These are phyloP conservation scores for Geosmithia putterillii DNA, from an alignment of 2,329 filamentous ascomycete genomes.

Conservation along the genomic window DNA sequence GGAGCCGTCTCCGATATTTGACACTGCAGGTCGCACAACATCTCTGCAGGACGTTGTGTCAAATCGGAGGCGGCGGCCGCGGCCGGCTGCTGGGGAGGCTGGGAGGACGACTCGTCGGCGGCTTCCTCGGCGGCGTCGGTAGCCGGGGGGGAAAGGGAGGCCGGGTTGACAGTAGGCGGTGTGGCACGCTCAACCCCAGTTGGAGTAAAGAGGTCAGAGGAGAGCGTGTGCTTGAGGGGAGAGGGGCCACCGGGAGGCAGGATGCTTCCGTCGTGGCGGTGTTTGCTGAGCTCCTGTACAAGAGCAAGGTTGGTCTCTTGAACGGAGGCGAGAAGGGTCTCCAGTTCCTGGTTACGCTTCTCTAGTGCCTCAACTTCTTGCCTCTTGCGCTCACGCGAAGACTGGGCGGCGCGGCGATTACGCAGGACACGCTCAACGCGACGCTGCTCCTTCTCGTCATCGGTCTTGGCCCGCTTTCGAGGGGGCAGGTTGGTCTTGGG, in stretches of 20 bases:
- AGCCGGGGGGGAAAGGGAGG: constrained; percentile 44
- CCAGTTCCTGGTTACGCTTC: constrained; percentile 58
- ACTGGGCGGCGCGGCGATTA: constrained; percentile 91
- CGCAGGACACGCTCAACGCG: constrained; percentile 94
- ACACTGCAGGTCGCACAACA: constrained; percentile 99
- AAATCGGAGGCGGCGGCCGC: constrained; percentile 55
- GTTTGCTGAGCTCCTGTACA: constrained; percentile 32
- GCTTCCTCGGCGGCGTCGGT: constrained; percentile 9
- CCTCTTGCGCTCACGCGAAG: constrained; percentile 87
- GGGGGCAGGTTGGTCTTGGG: constrained; percentile 94
- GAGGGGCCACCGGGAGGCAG: constrained; percentile 5
- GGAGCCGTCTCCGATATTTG: constrained; percentile 71
- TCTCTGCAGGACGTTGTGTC: constrained; percentile 99
- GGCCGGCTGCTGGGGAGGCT: constrained; percentile 8
- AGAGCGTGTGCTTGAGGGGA: constrained; percentile 32
- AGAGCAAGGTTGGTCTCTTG: constrained; percentile 38
- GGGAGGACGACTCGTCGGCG: constrained; percentile 3
- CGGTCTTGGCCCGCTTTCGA: constrained; percentile 95
- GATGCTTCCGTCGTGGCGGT: constrained; percentile 28
- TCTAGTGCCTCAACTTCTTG: constrained; percentile 79
- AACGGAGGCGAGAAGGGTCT: constrained; percentile 47
- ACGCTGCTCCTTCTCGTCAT: constrained; percentile 96
- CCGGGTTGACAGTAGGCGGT: constrained; percentile 42
- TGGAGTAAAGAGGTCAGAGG: constrained; percentile 43
- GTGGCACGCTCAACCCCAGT: constrained; percentile 29